Percentiles rank a stretch among this genome's conserved stretches.
Evolutionary conservation across 2,329 filamentous ascomycete genomes (phyloP).

Genomic region (Dendrostoma leiphaemia): DNA sequence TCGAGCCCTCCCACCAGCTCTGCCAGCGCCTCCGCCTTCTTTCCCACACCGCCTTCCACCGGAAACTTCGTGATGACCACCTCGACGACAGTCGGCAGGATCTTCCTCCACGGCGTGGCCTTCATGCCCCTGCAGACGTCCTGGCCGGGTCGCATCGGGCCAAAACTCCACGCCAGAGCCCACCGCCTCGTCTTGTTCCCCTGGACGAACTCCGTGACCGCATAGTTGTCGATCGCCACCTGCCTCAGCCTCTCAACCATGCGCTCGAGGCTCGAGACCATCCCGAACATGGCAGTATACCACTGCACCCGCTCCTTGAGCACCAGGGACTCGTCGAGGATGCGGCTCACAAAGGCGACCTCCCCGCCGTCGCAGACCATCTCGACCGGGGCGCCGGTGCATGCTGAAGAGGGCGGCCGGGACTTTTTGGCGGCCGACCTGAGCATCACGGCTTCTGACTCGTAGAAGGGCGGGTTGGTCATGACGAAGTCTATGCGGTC

Average conservation of each 20-base stretch:
- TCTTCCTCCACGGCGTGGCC: slow-evolving; percentile 35
- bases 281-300: slow-evolving; percentile 92
- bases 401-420: slow-evolving; percentile 66
- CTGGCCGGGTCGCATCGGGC: slow-evolving; percentile 58
- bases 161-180: slow-evolving; percentile 87
- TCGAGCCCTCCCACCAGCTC: slow-evolving; percentile 54
- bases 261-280: slow-evolving; percentile 65
- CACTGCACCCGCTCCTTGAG: slow-evolving; percentile 63
- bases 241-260: slow-evolving; percentile 59
- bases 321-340: slow-evolving; percentile 28
- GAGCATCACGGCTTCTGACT: slow-evolving; percentile 67
- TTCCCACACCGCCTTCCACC: slow-evolving; percentile 36
- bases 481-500: slow-evolving; percentile 74
- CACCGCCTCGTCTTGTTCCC: slow-evolving; percentile 78
- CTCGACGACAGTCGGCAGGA: slow-evolving; percentile 44
- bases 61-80: slow-evolving; percentile 45
- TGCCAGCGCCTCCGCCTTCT: slow-evolving; percentile 35
- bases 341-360: slow-evolving; percentile 90
- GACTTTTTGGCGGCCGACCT: slow-evolving; percentile 64
- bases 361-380: slow-evolving; percentile 79
- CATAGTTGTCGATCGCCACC: slow-evolving; percentile 69
- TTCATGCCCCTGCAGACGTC: slow-evolving; percentile 43
- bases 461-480: slow-evolving; percentile 94
- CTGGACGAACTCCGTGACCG: slow-evolving; percentile 76
- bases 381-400: slow-evolving; percentile 75